These are phyloP conservation scores for Psophocarpus tetragonolobus DNA, from an alignment of 306 rosid genomes.

Conservation along the genomic window DNA sequence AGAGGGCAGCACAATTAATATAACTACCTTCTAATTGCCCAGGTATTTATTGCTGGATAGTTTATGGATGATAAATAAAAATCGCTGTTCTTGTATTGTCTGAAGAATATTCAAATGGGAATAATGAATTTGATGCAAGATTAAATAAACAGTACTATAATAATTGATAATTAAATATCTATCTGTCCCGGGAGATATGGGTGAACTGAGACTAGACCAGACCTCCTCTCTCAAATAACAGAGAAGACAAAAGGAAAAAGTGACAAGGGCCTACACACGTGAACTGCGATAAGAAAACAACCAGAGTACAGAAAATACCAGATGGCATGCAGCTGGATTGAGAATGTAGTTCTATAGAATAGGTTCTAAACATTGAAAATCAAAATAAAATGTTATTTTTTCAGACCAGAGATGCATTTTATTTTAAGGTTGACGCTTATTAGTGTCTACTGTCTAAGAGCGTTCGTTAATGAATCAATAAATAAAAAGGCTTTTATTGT, in stretches of 20 bases:
- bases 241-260: neutral
- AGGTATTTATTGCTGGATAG: neutral
- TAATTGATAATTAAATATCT: neutral
- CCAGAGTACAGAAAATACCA: neutral
- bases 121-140: neutral
- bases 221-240: neutral
- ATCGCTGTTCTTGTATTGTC: neutral
- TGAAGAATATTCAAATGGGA: constrained; percentile 17
- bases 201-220: neutral
- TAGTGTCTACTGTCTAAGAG: too few species aligned
- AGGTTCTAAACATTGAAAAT: neutral
- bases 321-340: constrained; percentile 22
- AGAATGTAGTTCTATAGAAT: neutral
- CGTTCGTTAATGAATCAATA: too few species aligned
- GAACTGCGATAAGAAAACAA: constrained; percentile 19
- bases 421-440: too few species aligned
- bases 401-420: neutral
- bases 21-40: neutral
- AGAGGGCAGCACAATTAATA: neutral
- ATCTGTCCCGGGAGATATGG: neutral
- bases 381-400: neutral
- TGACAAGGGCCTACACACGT: neutral
- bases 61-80: neutral
- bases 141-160: neutral
- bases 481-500: too few species aligned